Percentiles rank a stretch among this genome's conserved stretches.
Conservation (phyloP, 2,329 filamentous ascomycete genomes). For the Xylaria sp. region DNA sequence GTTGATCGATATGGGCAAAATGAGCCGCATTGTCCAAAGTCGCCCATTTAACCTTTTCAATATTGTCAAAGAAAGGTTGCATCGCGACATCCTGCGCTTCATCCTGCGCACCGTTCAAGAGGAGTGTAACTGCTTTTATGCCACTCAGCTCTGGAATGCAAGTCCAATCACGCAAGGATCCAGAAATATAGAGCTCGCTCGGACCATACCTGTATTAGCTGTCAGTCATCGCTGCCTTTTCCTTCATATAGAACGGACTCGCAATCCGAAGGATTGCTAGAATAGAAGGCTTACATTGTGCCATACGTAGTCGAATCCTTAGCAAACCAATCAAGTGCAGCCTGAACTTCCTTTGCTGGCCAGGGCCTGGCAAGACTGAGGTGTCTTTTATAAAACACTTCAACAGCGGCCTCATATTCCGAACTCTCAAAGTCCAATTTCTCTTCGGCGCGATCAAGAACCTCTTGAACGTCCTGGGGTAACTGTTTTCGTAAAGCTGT, state of each 20-base stretch:
- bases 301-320: conserved; percentile 50
- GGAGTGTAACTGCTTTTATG: conserved; percentile 51
- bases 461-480: conserved; percentile 27
- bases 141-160: conserved; percentile 41
- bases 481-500: conserved; percentile 32
- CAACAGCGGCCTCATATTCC: conserved; percentile 49
- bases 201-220: conserved; percentile 37
- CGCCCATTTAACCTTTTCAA: conserved; percentile 53
- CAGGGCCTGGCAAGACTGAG: conserved; percentile 39
- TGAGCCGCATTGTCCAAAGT: conserved; percentile 51
- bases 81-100: conserved; percentile 52
- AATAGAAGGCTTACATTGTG: conserved; percentile 46
- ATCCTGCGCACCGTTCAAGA: conserved; percentile 52
- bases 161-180: conserved; percentile 46
- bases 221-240: not conserved
- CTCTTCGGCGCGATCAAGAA: conserved; percentile 39
- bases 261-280: not conserved
- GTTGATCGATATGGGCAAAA: conserved; percentile 50
- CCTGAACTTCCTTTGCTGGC: conserved; percentile 46
- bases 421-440: conserved; percentile 45
- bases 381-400: conserved; percentile 50
- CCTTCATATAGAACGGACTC: not conserved
- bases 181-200: conserved; percentile 40
- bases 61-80: conserved; percentile 52
- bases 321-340: conserved; percentile 47